Evolutionary conservation across 202 grass and related monocot genomes (phyloP).

Genomic region (Sporobolus alterniflorus): DNA sequence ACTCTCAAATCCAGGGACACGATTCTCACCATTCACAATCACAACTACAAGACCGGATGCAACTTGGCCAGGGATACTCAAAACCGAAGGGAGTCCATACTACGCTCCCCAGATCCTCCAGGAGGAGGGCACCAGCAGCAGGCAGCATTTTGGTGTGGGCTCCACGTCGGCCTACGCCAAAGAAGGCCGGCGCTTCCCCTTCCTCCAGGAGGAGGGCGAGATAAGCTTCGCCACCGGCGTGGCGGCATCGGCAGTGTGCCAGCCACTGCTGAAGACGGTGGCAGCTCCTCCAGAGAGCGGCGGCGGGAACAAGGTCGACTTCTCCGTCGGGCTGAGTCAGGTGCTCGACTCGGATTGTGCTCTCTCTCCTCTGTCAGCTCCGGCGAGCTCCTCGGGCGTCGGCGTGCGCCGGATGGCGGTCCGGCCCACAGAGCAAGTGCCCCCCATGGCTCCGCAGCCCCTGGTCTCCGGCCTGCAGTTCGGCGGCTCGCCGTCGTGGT

Average conservation of each 20-base stretch:
- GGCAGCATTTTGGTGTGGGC: slow-evolving; percentile 35
- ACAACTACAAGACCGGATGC: slow-evolving; percentile 40
- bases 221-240: slow-evolving; percentile 45
- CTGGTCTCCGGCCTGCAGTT: slow-evolving; percentile 65
- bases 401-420: slow-evolving; percentile 54
- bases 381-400: slow-evolving; percentile 59
- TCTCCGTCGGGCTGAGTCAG: slow-evolving; percentile 50
- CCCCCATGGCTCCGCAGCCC: slow-evolving; percentile 51
- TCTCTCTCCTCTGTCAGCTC: slow-evolving; percentile 99
- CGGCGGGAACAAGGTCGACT: slow-evolving; percentile 53
- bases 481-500: slow-evolving; percentile 39
- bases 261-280: slow-evolving; percentile 43
- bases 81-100: slow-evolving; percentile 47
- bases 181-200: slow-evolving; percentile 72
- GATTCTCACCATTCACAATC: slow-evolving; percentile 54
- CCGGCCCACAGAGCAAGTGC: slow-evolving; percentile 48
- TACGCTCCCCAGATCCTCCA: slow-evolving; percentile 46
- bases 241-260: slow-evolving; percentile 18
- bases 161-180: slow-evolving; percentile 46
- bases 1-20: slow-evolving; percentile 45
- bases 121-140: slow-evolving; percentile 23
- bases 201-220: slow-evolving; percentile 72
- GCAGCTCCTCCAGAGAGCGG: slow-evolving; percentile 28
- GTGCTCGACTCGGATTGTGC: slow-evolving; percentile 85
- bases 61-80: slow-evolving; percentile 56